These are phyloP conservation scores for Mycena albidolilacea DNA, from an alignment of 768 basidiomycete species.

Conservation along the genomic window DNA sequence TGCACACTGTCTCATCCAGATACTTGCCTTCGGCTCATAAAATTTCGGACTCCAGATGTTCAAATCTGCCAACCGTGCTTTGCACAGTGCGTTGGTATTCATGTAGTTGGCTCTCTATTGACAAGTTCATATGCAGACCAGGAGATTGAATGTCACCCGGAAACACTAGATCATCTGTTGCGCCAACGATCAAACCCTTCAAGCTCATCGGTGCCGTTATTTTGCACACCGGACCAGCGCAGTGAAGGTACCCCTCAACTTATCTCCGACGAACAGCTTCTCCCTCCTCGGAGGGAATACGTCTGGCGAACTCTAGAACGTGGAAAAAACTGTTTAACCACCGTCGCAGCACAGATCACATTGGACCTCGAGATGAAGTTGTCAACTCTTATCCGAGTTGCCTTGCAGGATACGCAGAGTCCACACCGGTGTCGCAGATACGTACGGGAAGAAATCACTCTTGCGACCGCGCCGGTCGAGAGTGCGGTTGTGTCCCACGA, in stretches of 20 bases:
- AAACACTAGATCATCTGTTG: too few relatives aligned
- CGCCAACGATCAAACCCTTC: too few relatives aligned
- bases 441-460: background rate
- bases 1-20: background rate
- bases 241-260: too few relatives aligned
- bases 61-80: too few relatives aligned
- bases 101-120: too few relatives aligned
- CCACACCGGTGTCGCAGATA: background rate
- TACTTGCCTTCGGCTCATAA: too few relatives aligned
- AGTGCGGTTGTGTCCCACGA: background rate
- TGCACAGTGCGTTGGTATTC: background rate
- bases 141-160: too few relatives aligned
- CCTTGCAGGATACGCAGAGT: background rate
- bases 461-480: background rate
- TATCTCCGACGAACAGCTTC: too few relatives aligned
- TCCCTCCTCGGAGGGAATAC: background rate
- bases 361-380: background rate
- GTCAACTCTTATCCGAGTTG: background rate
- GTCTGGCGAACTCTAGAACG: background rate
- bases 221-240: too few relatives aligned
- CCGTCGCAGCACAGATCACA: background rate
- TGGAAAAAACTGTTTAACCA: background rate
- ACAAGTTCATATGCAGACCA: too few relatives aligned
- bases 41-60: background rate
- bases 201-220: too few relatives aligned